phyloP scores from a whole-genome alignment of 257 asterid species.

The Solanum verrucosum region DNA sequence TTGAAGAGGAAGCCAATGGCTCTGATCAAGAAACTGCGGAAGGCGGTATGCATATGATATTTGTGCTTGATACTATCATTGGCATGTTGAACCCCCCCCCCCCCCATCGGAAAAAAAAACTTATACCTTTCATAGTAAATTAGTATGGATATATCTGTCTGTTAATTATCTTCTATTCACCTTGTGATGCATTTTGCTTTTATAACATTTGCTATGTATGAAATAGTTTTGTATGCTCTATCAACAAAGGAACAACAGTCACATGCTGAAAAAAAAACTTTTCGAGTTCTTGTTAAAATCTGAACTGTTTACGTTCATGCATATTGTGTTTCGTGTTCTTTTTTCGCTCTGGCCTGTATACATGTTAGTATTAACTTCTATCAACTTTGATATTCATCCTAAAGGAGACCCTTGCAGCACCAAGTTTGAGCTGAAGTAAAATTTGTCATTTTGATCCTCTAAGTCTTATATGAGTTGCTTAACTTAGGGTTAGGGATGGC shows the following conservation, averaged over 20 bases:
- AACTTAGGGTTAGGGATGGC: too few relatives aligned
- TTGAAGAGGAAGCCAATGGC: constrained; percentile 88
- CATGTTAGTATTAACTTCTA: background rate
- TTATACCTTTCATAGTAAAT: background rate
- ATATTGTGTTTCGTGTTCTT: background rate
- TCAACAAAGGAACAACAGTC: background rate
- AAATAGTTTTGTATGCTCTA: background rate
- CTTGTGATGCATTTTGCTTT: background rate
- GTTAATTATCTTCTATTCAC: background rate
- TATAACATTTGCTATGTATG: background rate
- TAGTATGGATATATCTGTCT: background rate
- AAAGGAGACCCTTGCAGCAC: background rate
- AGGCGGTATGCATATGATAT: constrained; percentile 42
- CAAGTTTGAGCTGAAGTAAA: background rate
- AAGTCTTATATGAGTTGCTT: background rate
- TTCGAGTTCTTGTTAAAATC: background rate
- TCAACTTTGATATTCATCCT: background rate
- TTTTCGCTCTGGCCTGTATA: background rate
- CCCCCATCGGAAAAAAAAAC: background rate
- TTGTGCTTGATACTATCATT: background rate
- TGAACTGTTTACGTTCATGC: background rate
- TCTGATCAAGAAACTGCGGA: constrained; percentile 65
- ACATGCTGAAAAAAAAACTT: background rate
- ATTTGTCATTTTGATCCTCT: background rate
- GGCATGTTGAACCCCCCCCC: background rate